Evolutionary conservation across 1,284 basidiomycete species (phyloP), one percentile per base, ranked within the genome.

Genomic region (Ganoderma leucocontextum): DNA sequence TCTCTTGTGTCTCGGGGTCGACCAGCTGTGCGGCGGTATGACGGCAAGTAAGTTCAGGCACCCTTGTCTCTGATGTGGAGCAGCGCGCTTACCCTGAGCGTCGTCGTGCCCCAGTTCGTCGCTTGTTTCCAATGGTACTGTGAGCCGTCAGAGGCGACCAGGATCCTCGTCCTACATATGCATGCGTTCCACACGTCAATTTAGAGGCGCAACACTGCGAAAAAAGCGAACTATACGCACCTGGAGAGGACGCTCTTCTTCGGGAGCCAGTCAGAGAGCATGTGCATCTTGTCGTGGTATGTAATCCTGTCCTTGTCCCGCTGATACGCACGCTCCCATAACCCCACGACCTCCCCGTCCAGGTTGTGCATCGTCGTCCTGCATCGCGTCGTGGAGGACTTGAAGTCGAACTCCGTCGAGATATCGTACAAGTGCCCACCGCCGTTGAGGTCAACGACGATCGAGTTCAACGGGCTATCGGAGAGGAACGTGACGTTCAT

Each of bases 401-500:
- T n/a, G 53, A 33, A 58, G 35, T 42, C 53, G 64, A 41, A 47
- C 64, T 49, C 36, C 17, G 62, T 65, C 61, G 61, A 49, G 22
- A 65, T 59, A 33, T 63, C 41, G 41, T 63, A 70, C 41, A 61
- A 60, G 67, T 53, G 66, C 44, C 12, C 53, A 33, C 65, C 65
- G 52, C 42, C 44, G 25, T 22, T 33, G 61, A 63, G 60, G 65
- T 67, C 53, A 53, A 67, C 33, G 61, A 67, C 62, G 5, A 57
- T 44, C n/a, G 60, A 58, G 62, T 63, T 67, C 22, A 62, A 33
- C 7, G 65, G 65, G 57, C 49, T 67, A 41, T 67, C 60, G 53
- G 65, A 67, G 35, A 62, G 60, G 41, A 67, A 67, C 7, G 65
- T 58, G 22, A 63, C 58, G 52, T 67, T 59, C 65, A 67, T 67